A percentile compares a stretch with the other conserved stretches of the same genome.
phyloP scores from a whole-genome alignment of 305 asterid species.

The Fraxinus angustifolia region DNA sequence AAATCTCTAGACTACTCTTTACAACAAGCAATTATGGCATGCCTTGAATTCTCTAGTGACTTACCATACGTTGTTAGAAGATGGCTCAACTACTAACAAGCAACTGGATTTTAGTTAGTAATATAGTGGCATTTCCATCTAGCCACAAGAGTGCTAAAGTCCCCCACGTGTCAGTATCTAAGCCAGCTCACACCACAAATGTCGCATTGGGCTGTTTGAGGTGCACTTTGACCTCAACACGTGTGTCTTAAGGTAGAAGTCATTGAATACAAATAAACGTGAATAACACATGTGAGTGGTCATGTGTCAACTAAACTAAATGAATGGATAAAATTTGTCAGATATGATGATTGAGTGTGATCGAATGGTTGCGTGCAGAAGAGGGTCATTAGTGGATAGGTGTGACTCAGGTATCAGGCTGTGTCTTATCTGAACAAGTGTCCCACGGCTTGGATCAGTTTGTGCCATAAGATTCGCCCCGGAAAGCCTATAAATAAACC shows the following conservation, averaged over 20 bases:
- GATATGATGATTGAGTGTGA: background rate
- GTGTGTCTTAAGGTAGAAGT: background rate
- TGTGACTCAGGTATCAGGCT: background rate
- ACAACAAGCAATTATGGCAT: background rate
- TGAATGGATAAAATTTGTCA: background rate
- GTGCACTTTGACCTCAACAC: background rate
- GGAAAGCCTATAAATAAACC: background rate
- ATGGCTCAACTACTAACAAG: background rate
- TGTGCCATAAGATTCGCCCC: background rate
- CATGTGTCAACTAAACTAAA: background rate
- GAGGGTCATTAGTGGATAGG: background rate
- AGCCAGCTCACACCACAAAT: background rate
- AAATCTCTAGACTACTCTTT: background rate
- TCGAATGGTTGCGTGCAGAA: too few species aligned
- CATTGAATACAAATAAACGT: background rate
- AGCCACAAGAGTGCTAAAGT: background rate
- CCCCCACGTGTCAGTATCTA: background rate
- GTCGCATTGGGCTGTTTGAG: background rate
- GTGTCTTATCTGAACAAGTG: background rate
- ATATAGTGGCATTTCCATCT: background rate
- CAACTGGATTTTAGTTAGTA: background rate
- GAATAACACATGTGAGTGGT: background rate
- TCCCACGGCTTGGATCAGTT: background rate
- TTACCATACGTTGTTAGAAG: background rate
- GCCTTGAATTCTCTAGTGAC: background rate